Percentiles rank a stretch among this genome's conserved stretches.
Evolutionary conservation across 2,329 filamentous ascomycete genomes (phyloP).

Genomic region (Epichloe uncinata): DNA sequence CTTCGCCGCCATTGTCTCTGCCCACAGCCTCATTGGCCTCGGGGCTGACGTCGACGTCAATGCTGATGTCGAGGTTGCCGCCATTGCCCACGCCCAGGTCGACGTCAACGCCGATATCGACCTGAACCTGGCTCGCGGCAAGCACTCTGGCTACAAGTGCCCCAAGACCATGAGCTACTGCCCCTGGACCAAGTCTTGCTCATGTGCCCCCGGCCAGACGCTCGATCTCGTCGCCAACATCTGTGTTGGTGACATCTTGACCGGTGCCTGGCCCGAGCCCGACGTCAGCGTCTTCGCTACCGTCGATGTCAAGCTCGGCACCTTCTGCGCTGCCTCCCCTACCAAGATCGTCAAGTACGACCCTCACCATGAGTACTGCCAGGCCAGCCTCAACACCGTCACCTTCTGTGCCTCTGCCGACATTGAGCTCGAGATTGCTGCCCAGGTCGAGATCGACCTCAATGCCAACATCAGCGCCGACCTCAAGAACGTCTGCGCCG

Average conservation of each 20-base stretch:
- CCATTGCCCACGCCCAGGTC: slow-evolving; percentile 5
- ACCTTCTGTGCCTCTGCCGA: slow-evolving; percentile 21
- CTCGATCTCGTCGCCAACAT: slow-evolving; percentile 19
- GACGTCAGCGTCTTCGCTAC: slow-evolving; percentile 12
- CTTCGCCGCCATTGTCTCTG: slow-evolving; percentile 11
- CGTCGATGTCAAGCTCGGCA: slow-evolving; percentile 15
- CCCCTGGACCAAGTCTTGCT: slow-evolving; percentile 27
- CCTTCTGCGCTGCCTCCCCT: slow-evolving; percentile 21
- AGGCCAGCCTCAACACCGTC: slow-evolving; percentile 20
- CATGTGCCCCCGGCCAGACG: slow-evolving; percentile 28
- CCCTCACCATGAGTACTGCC: slow-evolving; percentile 21
- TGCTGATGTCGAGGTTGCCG: slow-evolving; percentile 6
- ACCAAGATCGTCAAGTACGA: slow-evolving; percentile 23
- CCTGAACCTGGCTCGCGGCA: slow-evolving; percentile 9
- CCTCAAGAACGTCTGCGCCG: slow-evolving; percentile 20
- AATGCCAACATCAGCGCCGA: slow-evolving; percentile 14
- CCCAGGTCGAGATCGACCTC: slow-evolving; percentile 12
- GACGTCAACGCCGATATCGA: slow-evolving; percentile 6
- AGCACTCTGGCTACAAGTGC: slow-evolving; percentile 16
- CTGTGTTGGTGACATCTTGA: slow-evolving; percentile 16
- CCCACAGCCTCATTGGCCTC: slow-evolving; percentile 18
- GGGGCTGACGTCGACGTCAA: slow-evolving; percentile 1
- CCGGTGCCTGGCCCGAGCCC: slow-evolving; percentile 22
- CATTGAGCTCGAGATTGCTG: slow-evolving; percentile 14
- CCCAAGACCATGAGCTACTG: slow-evolving; percentile 23